Evolutionary conservation across 306 rosid species (phyloP), one percentile per base, ranked within the genome.

Genomic region (Myrica gale): DNA sequence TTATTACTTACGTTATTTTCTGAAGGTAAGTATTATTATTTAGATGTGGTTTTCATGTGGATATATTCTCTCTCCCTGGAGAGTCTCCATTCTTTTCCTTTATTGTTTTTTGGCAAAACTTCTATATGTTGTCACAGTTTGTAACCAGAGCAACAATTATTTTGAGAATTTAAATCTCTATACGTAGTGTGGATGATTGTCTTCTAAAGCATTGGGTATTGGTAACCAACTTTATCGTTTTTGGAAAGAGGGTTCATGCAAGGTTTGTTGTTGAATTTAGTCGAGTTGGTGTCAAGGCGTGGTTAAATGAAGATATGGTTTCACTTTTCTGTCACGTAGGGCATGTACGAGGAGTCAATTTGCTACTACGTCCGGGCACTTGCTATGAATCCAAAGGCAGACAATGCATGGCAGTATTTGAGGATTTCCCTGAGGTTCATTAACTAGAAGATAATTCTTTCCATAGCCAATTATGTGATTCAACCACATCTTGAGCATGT

Each of bases 321-420:
- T 58, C 41, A 78, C 17, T 53, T 74, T 72, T 48, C 54, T 15
- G 23, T 55, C 46, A 12, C 61, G n/a, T 74, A 95, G 99, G 93
- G 98, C 54, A 84, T 92, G 96, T 91, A 95, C 26, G 97, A 90
- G 53, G 99, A 95, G 45, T 95, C 99, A 73, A 82, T 95, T 51
- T 91, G 95, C 10, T 95, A 92, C 84, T 95, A 95, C 72, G 97
- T 95, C 67, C 90, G 99, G 39, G 97, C 99, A 71, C 99, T 92
- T 19, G 74, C 96, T 70, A 95, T 95, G 99, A 95, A 95, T 85
- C 99, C 99, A 0, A 95, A 95, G 87, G 97, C 97, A 51, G 99
- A 95, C 53, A 92, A 95, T 69, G 98, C 97, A 68, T 95, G 99
- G 99, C 97, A 92, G 74, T 92, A 95, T 85, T 82, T 95, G 80